Base-by-base conservation (phyloP, 2,329 filamentous ascomycete species). In the Ramichloridium luteum region DNA sequence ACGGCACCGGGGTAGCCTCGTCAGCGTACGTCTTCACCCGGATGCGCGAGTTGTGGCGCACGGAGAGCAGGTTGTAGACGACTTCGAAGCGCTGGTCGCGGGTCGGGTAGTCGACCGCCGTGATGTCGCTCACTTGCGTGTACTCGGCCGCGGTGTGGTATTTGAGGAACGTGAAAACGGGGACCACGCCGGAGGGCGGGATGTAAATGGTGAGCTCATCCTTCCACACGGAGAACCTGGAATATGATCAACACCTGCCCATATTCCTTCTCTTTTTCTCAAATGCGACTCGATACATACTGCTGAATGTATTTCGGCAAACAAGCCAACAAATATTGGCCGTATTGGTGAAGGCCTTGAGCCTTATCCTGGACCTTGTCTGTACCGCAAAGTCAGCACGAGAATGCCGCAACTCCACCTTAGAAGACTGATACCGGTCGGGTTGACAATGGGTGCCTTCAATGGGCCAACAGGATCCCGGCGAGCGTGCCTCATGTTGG, bases 1-100 rank as follows among this genome's bases (percentile, higher is more conserved):
- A 92, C 25, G 90, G 90, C 0, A 98, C 84, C 2, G 90, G 86
- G 4, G 83, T 83, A 5, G 84, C 82, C 66, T 98, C 90, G 54
- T 98, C 88, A 50, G 88, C 86, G 57, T 98, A 98, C 28, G 90
- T 98, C 77, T 98, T 98, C 55, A 98, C 85, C 39, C 90, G 76
- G 60, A 98, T 90, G 47, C 90, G 81, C 32, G 86, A 80, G 65
- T 98, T 98, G 68, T 96, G 85, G 46, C 90, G 80, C 50, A 98
- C 80, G 47, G 82, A 92, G 41, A 98, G 77, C 45, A 98, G 63
- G 64, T 98, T 94, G 72, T 98, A 98, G 47, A 98, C 86, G 40
- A 98, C 71, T 66, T 98, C 90, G 62, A 98, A 98, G 39, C 90
- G 83, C 63, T 94, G 78, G 58, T 92, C 81, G 55, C 85, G 79